phyloP scores from a whole-genome alignment of 768 basidiomycete species.

The Lactarius evosmus region DNA sequence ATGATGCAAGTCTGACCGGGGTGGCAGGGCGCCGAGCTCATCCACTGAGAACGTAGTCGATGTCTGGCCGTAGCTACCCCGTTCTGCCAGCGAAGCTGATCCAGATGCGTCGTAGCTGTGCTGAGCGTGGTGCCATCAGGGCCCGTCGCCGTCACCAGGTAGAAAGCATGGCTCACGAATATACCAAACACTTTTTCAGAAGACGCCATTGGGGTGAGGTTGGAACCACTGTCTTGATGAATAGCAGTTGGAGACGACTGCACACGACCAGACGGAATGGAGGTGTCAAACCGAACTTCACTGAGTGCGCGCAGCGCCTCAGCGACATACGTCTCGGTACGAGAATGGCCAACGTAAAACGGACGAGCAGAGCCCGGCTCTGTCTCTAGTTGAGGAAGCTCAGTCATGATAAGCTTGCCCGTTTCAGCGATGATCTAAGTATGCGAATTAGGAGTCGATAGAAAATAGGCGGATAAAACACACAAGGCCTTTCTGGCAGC shows the following conservation, averaged over 20 bases:
- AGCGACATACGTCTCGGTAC: slow-evolving; percentile 55
- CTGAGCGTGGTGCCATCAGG: not conserved
- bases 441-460: slow-evolving; percentile 2
- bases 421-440: slow-evolving; percentile 51
- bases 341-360: slow-evolving; percentile 65
- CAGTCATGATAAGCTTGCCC: slow-evolving; percentile 50
- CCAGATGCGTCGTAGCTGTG: not conserved
- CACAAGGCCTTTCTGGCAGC: slow-evolving; percentile 72
- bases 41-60: not conserved
- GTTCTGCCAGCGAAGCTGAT: not conserved
- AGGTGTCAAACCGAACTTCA: slow-evolving; percentile 48
- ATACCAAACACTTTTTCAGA: not conserved
- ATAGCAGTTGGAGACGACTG: not conserved
- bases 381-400: slow-evolving; percentile 77
- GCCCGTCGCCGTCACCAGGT: not conserved
- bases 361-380: slow-evolving; percentile 75
- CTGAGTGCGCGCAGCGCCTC: slow-evolving; percentile 59
- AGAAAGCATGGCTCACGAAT: not conserved
- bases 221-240: not conserved
- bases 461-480: slow-evolving; percentile 25
- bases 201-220: not conserved
- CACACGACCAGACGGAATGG: slow-evolving; percentile 34
- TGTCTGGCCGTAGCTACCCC: not conserved
- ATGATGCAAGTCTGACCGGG: not conserved
- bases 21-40: slow-evolving; percentile 10